These are phyloP conservation scores for Harrya chromipes DNA, from an alignment of 768 basidiomycete genomes.

Conservation along the genomic window DNA sequence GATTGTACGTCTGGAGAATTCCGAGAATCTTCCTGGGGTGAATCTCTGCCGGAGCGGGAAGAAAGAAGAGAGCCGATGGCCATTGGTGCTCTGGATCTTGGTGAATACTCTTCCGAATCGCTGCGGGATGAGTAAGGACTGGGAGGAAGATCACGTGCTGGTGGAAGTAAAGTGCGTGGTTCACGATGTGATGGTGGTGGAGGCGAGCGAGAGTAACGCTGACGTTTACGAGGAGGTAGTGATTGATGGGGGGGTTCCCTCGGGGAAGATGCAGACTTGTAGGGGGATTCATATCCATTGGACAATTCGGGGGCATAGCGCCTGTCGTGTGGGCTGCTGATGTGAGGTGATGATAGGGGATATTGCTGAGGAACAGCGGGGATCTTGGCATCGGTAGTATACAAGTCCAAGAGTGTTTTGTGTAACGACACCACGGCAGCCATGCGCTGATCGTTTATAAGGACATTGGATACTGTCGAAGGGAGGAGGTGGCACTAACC, in stretches of 20 bases:
- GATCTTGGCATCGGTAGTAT: constrained; percentile 29
- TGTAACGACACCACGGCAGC: constrained; percentile 70
- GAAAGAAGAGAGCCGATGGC: constrained; percentile 74
- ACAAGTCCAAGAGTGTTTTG: constrained; percentile 66
- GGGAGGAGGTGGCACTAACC: constrained; percentile 41
- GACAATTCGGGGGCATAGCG: constrained; percentile 15
- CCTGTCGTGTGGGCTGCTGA: constrained; percentile 19
- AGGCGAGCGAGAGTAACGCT: constrained; percentile 60
- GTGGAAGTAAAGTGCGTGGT: constrained; percentile 30
- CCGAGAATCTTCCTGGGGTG: constrained; percentile 25
- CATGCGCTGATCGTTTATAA: constrained; percentile 49
- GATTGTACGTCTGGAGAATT: constrained; percentile 19
- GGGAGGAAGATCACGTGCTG: constrained; percentile 56
- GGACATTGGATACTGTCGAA: constrained; percentile 1
- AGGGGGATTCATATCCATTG: constrained; percentile 15
- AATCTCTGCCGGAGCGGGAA: constrained; percentile 35
- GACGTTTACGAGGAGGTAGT: constrained; percentile 57
- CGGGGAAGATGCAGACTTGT: constrained; percentile 5
- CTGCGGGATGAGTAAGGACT: constrained; percentile 73
- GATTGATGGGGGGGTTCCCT: constrained; percentile 33
- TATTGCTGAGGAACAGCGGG: constrained; percentile 27
- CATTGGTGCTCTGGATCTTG: constrained; percentile 72
- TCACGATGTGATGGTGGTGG: constrained; percentile 38
- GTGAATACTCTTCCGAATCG: constrained; percentile 66
- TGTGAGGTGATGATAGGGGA: constrained; percentile 40